Base-by-base conservation (phyloP, 257 asterid genomes). In the Oldenlandia corymbosa region DNA sequence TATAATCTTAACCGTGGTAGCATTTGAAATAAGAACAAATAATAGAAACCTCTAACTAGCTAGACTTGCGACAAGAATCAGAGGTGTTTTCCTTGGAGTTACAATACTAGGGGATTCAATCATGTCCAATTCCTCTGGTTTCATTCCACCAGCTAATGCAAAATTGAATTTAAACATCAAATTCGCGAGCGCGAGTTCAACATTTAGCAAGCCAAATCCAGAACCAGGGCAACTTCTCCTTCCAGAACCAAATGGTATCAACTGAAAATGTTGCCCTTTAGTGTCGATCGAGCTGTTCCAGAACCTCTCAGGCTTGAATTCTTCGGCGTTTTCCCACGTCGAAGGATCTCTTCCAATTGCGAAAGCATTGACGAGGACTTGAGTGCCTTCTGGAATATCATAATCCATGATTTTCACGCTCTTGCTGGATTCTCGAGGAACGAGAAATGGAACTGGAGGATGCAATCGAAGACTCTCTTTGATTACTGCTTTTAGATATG, bases 221-320 rank as follows among this genome's bases (percentile, higher is more conserved):
- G 21, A 13, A 12, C 60, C 60, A 5, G 60, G 60, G 41, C 60
- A 54, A 34, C 39, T 54, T 16, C 60, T 54, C 6, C 60, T 28
- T 7, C 60, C 60, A 1, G 60, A 54, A 54, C 60, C 60, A 54
- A 54, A 54, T 54, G 60, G 60, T 0, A 54, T 27, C 5, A 13
- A 28, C 60, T 54, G 23, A 16, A 28, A 54, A 54, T 54, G 39
- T 54, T 54, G 60, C 60, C 60, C 60, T 28, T 28, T 54, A 54
- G 30, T 1, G 21, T 54, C 60, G 0, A 54, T 10, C 16, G 39
- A 1, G 20, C 60, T 54, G 30, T 54, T 54, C 41, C 27, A 54
- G 41, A 54, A 54, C 39, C 60, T 54, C 23, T 54, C 60, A 0
- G 60, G 60, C 23, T 11, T 21, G 14, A 54, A 28, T 6, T 54